Evolutionary conservation across 495 filamentous ascomycete species (phyloP).

Genomic region (Neurospora tetraspora): DNA sequence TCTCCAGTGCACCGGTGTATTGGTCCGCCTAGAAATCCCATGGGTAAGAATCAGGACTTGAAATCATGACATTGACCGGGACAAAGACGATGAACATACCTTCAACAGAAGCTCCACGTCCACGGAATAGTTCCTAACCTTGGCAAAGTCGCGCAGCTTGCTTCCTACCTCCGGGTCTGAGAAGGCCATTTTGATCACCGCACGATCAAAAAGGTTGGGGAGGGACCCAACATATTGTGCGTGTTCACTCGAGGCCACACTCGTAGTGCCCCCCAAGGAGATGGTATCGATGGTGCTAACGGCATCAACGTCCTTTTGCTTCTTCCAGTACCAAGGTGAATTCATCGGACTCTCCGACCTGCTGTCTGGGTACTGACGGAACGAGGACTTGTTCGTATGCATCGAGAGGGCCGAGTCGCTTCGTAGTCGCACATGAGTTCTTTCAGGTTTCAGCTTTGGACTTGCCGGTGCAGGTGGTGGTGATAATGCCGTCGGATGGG

Average conservation of each 20-base stretch:
- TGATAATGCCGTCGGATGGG: slow-evolving; percentile 11
- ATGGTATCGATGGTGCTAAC: slow-evolving; percentile 11
- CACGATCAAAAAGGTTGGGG: slow-evolving; percentile 33
- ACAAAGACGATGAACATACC: slow-evolving; percentile 16
- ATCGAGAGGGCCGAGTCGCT: slow-evolving; percentile 31
- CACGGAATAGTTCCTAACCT: slow-evolving; percentile 29
- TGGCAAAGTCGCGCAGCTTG: slow-evolving; percentile 33
- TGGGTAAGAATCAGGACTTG: not conserved
- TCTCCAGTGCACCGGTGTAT: slow-evolving; percentile 23
- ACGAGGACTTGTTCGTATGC: slow-evolving; percentile 24
- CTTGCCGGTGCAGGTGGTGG: slow-evolving; percentile 13
- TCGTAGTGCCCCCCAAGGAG: not conserved
- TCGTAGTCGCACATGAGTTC: slow-evolving; percentile 19
- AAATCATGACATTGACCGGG: no score
- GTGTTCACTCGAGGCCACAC: not conserved
- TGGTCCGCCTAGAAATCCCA: slow-evolving; percentile 19
- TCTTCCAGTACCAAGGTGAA: not conserved
- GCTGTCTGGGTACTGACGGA: slow-evolving; percentile 27
- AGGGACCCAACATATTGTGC: slow-evolving; percentile 2
- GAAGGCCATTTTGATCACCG: slow-evolving; percentile 38
- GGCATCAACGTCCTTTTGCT: slow-evolving; percentile 7
- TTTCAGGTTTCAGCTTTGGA: slow-evolving; percentile 4
- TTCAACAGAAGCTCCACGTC: slow-evolving; percentile 41
- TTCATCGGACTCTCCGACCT: slow-evolving; percentile 16
- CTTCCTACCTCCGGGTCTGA: slow-evolving; percentile 34